phyloP scores from a whole-genome alignment of 495 filamentous ascomycete genomes.

The Podospora fimiseda region DNA sequence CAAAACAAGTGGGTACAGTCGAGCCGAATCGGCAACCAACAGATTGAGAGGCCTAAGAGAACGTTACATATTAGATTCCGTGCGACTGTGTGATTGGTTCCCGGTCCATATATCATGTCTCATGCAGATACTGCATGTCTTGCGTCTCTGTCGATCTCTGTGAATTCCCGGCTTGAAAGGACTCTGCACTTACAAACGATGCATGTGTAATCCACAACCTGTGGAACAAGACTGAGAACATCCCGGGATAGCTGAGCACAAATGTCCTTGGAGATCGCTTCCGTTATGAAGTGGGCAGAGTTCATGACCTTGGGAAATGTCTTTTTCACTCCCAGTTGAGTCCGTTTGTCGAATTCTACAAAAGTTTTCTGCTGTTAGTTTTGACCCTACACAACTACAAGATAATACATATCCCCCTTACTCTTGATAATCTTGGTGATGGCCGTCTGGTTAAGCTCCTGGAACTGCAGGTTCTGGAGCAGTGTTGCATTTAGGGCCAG shows the following conservation, averaged over 20 bases:
- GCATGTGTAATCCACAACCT: slow-evolving; percentile 65
- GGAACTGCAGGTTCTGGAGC: slow-evolving; percentile 61
- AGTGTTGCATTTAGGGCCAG: slow-evolving; percentile 58
- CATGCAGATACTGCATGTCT: neutral
- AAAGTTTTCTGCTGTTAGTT: neutral
- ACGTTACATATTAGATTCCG: neutral
- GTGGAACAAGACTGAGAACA: slow-evolving; percentile 59
- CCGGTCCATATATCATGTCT: neutral
- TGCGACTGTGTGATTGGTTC: neutral
- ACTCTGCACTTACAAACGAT: slow-evolving; percentile 52
- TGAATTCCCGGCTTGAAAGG: neutral
- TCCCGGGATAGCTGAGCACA: slow-evolving; percentile 59
- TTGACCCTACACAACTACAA: neutral
- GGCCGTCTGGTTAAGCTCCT: slow-evolving; percentile 64
- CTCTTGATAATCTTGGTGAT: slow-evolving; percentile 74
- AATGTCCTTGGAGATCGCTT: slow-evolving; percentile 56
- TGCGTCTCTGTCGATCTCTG: neutral
- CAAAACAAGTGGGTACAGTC: slow-evolving; percentile 64
- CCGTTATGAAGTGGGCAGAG: slow-evolving; percentile 46
- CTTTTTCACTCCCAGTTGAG: slow-evolving; percentile 53
- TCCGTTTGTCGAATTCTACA: slow-evolving; percentile 73
- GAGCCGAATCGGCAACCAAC: slow-evolving; percentile 60
- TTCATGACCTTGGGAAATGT: slow-evolving; percentile 47
- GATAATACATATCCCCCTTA: slow-evolving; percentile 23
- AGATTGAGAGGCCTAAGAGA: slow-evolving; percentile 42